phyloP scores from a whole-genome alignment of 176 grass and related monocot genomes.

The Bromus sterilis region DNA sequence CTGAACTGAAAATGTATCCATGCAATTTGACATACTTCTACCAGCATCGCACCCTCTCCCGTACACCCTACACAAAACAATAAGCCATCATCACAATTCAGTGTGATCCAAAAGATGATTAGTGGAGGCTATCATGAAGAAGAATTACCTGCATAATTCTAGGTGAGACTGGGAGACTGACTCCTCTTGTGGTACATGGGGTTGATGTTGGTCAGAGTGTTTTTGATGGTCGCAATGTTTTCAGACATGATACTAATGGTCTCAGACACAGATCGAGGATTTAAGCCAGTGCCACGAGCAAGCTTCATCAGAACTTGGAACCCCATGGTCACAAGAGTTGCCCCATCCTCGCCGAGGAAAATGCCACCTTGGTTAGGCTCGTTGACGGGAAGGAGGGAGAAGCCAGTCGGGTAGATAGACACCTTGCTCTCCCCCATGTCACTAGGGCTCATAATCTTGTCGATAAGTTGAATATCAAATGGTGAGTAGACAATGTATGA shows the following conservation, averaged over 20 bases:
- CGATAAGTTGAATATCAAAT: conserved; percentile 17
- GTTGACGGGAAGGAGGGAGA: conserved; percentile 29
- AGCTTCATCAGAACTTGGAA: conserved; percentile 49
- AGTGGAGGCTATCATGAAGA: not conserved
- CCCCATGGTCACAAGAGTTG: conserved; percentile 40
- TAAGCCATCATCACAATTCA: not conserved
- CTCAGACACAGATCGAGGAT: not conserved
- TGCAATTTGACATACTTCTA: not conserved
- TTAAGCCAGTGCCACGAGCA: not conserved
- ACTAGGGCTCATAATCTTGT: not conserved
- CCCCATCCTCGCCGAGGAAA: not conserved
- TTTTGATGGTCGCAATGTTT: conserved; percentile 19
- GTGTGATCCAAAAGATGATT: not conserved
- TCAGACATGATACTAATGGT: conserved; percentile 12
- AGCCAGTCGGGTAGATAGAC: not conserved
- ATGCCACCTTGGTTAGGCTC: not conserved
- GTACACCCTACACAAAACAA: no score
- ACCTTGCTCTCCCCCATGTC: not conserved
- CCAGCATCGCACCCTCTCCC: not conserved
- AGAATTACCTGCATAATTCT: conserved; percentile 3
- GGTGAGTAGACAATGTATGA: conserved; percentile 48
- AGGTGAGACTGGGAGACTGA: not conserved
- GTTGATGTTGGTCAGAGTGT: not conserved
- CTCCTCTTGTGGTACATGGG: not conserved
- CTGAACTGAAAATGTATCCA: not conserved